These are phyloP conservation scores for Zasmidium cellare DNA, from an alignment of 2,329 filamentous ascomycete genomes.

Conservation along the genomic window DNA sequence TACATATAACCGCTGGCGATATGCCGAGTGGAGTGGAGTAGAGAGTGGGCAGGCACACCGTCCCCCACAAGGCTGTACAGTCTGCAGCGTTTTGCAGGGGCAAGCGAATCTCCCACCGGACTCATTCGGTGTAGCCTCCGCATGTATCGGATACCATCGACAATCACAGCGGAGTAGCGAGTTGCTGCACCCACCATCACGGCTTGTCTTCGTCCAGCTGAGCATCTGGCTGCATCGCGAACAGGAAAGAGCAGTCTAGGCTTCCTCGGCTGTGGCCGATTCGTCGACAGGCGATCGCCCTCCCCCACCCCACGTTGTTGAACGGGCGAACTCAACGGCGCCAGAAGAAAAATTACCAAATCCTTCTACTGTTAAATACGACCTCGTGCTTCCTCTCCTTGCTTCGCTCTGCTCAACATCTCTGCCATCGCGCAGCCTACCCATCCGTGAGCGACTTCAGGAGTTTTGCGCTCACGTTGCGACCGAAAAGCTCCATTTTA, in stretches of 20 bases:
- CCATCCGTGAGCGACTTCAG: constrained; percentile 53
- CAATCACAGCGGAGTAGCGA: no score
- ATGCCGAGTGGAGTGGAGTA: no score
- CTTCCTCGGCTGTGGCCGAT: not conserved
- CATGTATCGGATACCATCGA: no score
- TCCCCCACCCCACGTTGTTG: not conserved
- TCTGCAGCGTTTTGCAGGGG: no score
- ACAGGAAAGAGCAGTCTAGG: not conserved
- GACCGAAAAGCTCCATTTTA: constrained; percentile 49
- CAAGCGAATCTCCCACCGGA: no score
- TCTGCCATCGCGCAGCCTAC: not conserved
- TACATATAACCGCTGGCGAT: no score
- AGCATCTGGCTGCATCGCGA: no score
- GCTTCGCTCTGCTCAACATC: not conserved
- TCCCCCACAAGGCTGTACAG: no score
- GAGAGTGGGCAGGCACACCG: no score
- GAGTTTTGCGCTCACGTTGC: constrained; percentile 57
- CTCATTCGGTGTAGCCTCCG: no score
- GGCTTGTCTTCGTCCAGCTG: no score
- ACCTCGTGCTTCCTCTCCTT: not conserved
- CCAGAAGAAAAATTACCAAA: not conserved
- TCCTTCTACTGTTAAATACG: not conserved
- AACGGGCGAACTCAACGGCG: not conserved
- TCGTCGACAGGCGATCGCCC: not conserved
- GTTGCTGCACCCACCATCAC: no score